These are phyloP conservation scores for Naegleria lovaniensis DNA, from an alignment of 208 protist genomes.

Conservation along the genomic window DNA sequence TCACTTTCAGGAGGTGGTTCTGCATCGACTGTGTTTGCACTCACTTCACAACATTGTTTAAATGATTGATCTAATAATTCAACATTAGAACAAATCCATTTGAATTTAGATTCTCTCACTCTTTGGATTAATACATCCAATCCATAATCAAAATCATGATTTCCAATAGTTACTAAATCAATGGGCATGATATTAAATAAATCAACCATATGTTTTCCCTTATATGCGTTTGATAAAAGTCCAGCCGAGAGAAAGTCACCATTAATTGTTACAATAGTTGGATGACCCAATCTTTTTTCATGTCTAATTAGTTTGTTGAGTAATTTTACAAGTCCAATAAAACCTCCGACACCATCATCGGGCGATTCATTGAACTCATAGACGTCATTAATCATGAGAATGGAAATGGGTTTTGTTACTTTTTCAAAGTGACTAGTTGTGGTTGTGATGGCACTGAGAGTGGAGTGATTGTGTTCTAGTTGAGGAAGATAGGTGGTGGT, in stretches of 20 bases:
- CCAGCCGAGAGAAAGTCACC: neutral
- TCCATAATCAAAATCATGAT: constrained; percentile 22
- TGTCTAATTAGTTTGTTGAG: neutral
- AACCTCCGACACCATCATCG: neutral
- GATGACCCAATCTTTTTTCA: neutral
- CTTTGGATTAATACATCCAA: neutral
- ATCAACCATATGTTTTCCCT: neutral
- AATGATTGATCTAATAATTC: neutral
- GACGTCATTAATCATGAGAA: constrained; percentile 18
- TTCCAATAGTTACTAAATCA: neutral
- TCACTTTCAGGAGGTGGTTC: neutral
- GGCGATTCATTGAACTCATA: neutral
- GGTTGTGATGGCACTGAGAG: no score
- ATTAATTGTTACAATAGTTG: neutral
- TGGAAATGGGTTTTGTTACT: neutral
- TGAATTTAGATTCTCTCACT: neutral
- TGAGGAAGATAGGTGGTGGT: no score
- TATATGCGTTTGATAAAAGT: neutral
- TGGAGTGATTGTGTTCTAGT: no score
- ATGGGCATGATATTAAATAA: neutral
- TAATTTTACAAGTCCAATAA: neutral
- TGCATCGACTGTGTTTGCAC: neutral
- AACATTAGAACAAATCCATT: neutral
- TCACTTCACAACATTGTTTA: neutral
- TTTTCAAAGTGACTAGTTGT: neutral